Conservation (phyloP, 2,329 filamentous ascomycete genomes). For the Fusarium sp. region DNA sequence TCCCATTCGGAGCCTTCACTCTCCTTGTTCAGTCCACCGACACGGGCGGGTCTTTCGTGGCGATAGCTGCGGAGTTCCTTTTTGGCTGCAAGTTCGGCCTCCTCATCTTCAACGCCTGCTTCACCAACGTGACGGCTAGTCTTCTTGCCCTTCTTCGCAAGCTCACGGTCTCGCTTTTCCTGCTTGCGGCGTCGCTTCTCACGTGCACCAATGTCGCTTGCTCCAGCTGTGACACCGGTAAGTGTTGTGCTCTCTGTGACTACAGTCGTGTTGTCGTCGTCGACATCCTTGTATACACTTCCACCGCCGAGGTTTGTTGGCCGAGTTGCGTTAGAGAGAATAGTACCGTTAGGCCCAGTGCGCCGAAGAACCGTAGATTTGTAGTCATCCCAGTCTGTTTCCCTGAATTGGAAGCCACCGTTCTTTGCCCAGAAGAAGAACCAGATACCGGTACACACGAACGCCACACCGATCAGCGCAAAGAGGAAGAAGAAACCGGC, state of each 20-base stretch:
- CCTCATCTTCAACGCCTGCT: constrained; percentile 70
- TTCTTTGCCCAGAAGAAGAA: constrained; percentile 99
- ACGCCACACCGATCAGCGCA: constrained; percentile 79
- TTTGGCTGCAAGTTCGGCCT: constrained; percentile 70
- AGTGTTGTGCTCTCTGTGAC: constrained; percentile 57
- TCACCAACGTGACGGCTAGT: constrained; percentile 60
- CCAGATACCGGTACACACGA: constrained; percentile 84
- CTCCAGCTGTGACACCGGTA: constrained; percentile 66
- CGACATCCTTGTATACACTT: constrained; percentile 80
- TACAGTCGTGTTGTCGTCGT: constrained; percentile 56
- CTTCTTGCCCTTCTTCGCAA: constrained; percentile 56
- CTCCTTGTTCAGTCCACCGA: constrained; percentile 88
- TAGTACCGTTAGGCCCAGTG: constrained; percentile 87
- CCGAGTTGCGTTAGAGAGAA: constrained; percentile 82
- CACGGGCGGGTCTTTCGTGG: constrained; percentile 83
- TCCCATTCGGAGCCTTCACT: constrained; percentile 84
- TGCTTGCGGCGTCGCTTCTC: constrained; percentile 66
- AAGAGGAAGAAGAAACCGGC: constrained; percentile 85
- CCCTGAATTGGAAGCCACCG: constrained; percentile 86
- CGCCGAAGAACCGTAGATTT: constrained; percentile 92
- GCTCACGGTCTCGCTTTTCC: constrained; percentile 55
- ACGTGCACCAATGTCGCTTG: constrained; percentile 64
- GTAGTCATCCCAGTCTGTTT: constrained; percentile 97
- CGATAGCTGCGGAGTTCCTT: constrained; percentile 84
- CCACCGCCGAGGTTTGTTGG: constrained; percentile 88